Evolutionary conservation across 1,284 basidiomycete genomes (phyloP).

Genomic region (Butyriboletus appendiculatus): DNA sequence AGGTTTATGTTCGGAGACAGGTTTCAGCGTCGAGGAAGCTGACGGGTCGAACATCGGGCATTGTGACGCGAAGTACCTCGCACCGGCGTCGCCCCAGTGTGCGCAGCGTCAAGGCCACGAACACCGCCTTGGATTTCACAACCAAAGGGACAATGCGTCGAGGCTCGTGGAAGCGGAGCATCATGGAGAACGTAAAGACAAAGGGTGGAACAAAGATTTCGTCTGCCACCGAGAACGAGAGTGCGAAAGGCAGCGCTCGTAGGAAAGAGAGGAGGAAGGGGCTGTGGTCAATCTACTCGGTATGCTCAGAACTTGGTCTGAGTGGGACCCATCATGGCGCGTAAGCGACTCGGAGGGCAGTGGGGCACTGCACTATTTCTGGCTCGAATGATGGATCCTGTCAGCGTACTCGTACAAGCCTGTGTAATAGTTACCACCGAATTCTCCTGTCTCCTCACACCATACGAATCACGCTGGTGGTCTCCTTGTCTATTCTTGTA

Average conservation of each 20-base stretch:
- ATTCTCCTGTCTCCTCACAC: background rate
- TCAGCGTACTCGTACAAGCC: background rate
- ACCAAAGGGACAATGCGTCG: conserved; percentile 28
- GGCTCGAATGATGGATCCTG: background rate
- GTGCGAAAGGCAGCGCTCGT: conserved; percentile 6
- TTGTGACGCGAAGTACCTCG: conserved; percentile 9
- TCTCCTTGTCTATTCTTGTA: background rate
- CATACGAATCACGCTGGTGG: no score
- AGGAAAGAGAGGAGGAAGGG: conserved; percentile 28
- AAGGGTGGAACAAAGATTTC: conserved; percentile 10
- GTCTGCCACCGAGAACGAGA: conserved; percentile 18
- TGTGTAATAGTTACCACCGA: background rate
- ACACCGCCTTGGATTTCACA: background rate
- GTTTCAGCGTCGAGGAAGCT: conserved; percentile 12
- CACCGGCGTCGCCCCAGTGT: conserved; percentile 15
- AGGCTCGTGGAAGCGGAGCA: conserved; percentile 29
- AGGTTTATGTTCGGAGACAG: conserved; percentile 18
- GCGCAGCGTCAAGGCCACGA: conserved; percentile 17
- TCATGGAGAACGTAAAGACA: conserved; percentile 18
- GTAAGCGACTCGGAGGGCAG: background rate
- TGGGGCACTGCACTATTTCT: background rate
- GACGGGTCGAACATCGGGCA: background rate
- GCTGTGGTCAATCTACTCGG: conserved; percentile 32
- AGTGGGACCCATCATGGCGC: conserved; percentile 9
- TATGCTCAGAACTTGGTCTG: conserved; percentile 25